Base-by-base conservation (phyloP, 768 basidiomycete genomes). In the Russula foetens region DNA sequence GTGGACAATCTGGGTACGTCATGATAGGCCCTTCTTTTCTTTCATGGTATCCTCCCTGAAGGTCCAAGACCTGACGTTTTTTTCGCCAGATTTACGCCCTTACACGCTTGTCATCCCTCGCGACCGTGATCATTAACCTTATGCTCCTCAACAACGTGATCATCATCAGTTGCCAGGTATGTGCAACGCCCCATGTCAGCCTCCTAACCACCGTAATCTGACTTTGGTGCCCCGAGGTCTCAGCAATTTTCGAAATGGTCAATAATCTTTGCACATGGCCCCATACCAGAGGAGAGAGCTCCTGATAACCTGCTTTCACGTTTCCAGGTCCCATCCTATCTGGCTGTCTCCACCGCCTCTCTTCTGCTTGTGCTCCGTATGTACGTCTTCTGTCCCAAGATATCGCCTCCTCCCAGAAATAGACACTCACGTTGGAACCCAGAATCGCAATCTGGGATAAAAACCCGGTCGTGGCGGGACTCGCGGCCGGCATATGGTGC, bases 71-170 rank as follows among this genome's bases (percentile, higher is more conserved):
- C n/a, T n/a, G n/a, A n/a, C n/a, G n/a, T n/a, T n/a, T n/a, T n/a
- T n/a, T n/a, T n/a, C n/a, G n/a, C n/a, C n/a, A 62, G 60, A 7
- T 62, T 17, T 62, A 62, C 29, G 52, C 55, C 7, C 3, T 57
- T 15, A 28, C 55, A 9, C 60, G 60, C 43, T 0, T 47, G 19
- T 7, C 41, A 17, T 26, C 55, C 12, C 60, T 62, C 28, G 0
- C 44, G n/a, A 5, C 41, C 6, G 24, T 62, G 14, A 39, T 62
- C 12, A 3, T 46, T 2, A 47, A 44, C 48, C 3, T 62, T 1
- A 6, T 62, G 5, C 41, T 24, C 0, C 46, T 62, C 17, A 26
- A 53, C 21, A 1, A 39, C 55, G 6, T 4, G 0, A 0, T 12
- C 5, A 38, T n/a, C n/a, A 38, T 62, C 2, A 52, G 57, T 49